Evolutionary conservation across 495 filamentous ascomycete genomes (phyloP), one percentile per base, ranked within the genome.

Genomic region (Pyrenopolyporus hunteri): DNA sequence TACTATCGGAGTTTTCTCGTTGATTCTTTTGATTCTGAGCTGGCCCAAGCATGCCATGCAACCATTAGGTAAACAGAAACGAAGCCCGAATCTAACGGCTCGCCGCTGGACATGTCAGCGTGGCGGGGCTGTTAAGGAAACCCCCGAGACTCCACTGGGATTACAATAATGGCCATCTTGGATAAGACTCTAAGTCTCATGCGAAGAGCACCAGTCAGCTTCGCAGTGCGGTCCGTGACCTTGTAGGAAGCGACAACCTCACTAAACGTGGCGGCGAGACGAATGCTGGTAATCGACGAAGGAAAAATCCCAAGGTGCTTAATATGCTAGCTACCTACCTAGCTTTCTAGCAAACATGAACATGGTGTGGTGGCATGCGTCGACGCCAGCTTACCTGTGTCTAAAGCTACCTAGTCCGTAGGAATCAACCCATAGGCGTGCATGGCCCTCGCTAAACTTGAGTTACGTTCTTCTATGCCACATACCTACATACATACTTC

Each of bases 351-450:
- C 49, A 31, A 37, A 26, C 58, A 50, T 44, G 51, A 49, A 61
- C 35, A 53, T 61, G 52, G 57, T 68, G 61, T 68, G 61, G 66
- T 68, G 47, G 43, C 36, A 68, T 65, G 65, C 65, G 57, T 64
- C 50, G 40, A 40, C 31, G 32, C 50, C 44, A 26, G 65, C 43
- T 35, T 61, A 49, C 54, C 42, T 42, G 25, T n/a, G n/a, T n/a
- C n/a, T 45, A 53, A 63, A 14, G 59, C 53, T n/a, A n/a, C n/a
- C 58, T 62, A 44, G 53, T 46, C 31, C 47, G 63, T 52, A 57
- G 56, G 56, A 64, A 55, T 64, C 33, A 46, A 54, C 47, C 56
- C 61, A 40, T 49, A 59, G 42, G 20, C 16, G 35, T 44, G 42
- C 58, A 42, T 36, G 32, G 53, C 32, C 45, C 35, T 53, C 16